These are phyloP conservation scores for California macrophylla DNA, from an alignment of 441 rosid species.

Conservation along the genomic window DNA sequence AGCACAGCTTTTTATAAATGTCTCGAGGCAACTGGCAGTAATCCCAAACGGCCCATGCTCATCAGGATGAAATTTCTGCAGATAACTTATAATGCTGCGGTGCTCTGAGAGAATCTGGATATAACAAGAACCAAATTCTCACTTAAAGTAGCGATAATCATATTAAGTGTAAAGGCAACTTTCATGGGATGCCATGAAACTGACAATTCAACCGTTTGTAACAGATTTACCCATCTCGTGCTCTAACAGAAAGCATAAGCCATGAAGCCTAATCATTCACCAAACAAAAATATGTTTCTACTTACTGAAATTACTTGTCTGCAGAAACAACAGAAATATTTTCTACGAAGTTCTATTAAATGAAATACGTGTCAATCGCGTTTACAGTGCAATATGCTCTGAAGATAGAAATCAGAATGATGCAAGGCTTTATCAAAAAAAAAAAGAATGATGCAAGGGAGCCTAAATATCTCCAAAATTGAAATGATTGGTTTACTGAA, in stretches of 20 bases:
- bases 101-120: conserved; percentile 89
- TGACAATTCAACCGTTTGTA: no score
- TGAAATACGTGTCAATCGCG: neutral
- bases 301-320: no score
- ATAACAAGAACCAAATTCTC: conserved; percentile 11
- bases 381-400: neutral
- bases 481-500: neutral
- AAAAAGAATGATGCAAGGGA: neutral
- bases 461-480: neutral
- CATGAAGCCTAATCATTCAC: no score
- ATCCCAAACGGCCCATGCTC: conserved; percentile 94
- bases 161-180: neutral
- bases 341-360: no score
- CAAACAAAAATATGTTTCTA: no score
- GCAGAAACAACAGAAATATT: no score
- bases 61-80: conserved; percentile 93
- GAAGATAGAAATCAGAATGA: neutral
- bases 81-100: conserved; percentile 81
- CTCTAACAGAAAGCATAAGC: no score
- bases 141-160: neutral
- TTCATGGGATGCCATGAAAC: no score
- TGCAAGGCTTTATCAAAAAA: no score
- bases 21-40: conserved; percentile 89
- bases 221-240: no score
- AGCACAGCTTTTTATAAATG: conserved; percentile 96